Percentiles rank a stretch among this genome's conserved stretches.
These are phyloP conservation scores for Extremus antarcticus DNA, from an alignment of 495 filamentous ascomycete species.

Conservation along the genomic window DNA sequence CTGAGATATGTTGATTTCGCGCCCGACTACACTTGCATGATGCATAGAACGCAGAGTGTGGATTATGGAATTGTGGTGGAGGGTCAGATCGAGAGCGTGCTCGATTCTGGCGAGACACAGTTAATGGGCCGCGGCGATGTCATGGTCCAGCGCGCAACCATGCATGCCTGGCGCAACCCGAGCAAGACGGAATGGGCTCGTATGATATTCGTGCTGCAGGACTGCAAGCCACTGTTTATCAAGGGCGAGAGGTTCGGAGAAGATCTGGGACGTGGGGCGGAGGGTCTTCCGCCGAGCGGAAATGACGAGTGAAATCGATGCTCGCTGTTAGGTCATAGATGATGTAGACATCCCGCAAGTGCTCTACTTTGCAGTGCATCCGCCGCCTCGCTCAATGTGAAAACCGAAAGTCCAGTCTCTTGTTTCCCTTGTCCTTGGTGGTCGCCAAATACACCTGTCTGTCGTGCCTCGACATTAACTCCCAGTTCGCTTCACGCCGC, in stretches of 20 bases:
- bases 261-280: constrained; percentile 20
- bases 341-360: too few relatives aligned
- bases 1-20: constrained; percentile 51
- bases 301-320: constrained; percentile 12
- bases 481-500: constrained; percentile 32
- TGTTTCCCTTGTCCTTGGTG: constrained; percentile 16
- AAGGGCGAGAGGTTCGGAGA: constrained; percentile 18
- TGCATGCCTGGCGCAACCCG: constrained; percentile 55
- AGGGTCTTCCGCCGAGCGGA: constrained; percentile 18
- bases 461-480: constrained; percentile 28
- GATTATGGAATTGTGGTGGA: constrained; percentile 74
- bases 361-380: too few relatives aligned
- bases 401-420: constrained; percentile 19
- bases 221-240: constrained; percentile 19
- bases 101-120: constrained; percentile 47
- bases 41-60: constrained; percentile 63
- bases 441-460: constrained; percentile 25
- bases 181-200: constrained; percentile 34
- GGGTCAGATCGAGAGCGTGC: constrained; percentile 49
- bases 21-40: constrained; percentile 41
- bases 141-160: constrained; percentile 55
- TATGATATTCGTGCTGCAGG: constrained; percentile 22
- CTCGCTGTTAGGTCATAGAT: too few relatives aligned
- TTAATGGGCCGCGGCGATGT: constrained; percentile 50
- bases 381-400: constrained; percentile 18